phyloP scores from a whole-genome alignment of 2,329 filamentous ascomycete species.

The Trichoderma cornu-damae region DNA sequence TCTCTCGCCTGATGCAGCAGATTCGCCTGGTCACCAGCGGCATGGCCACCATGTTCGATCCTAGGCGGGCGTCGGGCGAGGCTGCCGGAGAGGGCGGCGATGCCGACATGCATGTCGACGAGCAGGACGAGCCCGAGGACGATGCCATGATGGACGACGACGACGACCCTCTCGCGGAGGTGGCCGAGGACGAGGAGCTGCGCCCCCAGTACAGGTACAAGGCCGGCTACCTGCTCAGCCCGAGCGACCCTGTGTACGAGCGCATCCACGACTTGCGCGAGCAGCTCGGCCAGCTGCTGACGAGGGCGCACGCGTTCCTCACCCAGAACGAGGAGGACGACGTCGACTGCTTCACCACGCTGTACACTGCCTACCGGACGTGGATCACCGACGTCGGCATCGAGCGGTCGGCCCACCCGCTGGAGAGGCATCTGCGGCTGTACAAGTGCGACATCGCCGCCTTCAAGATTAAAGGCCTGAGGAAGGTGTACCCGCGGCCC shows the following conservation, averaged over 20 bases:
- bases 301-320: conserved; percentile 79
- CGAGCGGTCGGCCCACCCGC: conserved; percentile 86
- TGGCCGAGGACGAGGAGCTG: conserved; percentile 73
- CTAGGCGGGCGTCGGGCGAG: conserved; percentile 59
- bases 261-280: conserved; percentile 77
- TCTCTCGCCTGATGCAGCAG: conserved; percentile 82
- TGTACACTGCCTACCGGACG: conserved; percentile 87
- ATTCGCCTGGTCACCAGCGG: conserved; percentile 86
- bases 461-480: conserved; percentile 88
- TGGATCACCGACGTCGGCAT: conserved; percentile 99
- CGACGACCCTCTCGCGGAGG: conserved; percentile 55
- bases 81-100: conserved; percentile 41
- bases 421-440: conserved; percentile 80
- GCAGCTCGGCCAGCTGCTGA: conserved; percentile 72
- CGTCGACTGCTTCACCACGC: conserved; percentile 85
- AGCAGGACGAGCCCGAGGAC: conserved; percentile 45
- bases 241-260: conserved; percentile 54
- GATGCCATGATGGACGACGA: conserved; percentile 44
- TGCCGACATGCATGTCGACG: conserved; percentile 37
- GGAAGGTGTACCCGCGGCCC: conserved; percentile 88
- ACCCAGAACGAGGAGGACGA: conserved; percentile 85
- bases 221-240: conserved; percentile 72
- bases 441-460: conserved; percentile 82
- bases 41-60: conserved; percentile 83
- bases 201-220: conserved; percentile 84